Base-by-base conservation (phyloP, 257 asterid species). In the Handroanthus guayacan region DNA sequence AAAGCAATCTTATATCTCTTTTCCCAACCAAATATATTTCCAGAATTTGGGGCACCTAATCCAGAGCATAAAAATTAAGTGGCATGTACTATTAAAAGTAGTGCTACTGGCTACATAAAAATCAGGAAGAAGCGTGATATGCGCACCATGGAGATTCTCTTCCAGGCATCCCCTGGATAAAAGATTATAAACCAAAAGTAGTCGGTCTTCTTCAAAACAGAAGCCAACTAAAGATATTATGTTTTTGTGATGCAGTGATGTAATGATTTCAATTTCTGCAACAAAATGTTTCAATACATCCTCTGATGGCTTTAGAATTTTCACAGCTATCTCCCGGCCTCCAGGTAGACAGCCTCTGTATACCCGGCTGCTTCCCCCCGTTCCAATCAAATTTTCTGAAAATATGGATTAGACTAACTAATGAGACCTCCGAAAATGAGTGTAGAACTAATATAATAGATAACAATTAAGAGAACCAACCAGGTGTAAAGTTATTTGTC, bases 141-240 rank as follows among this genome's bases (percentile, higher is more conserved):
- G 72, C 62, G 14, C 84, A 92, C 97, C 87, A 65, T 89, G 94
- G 71, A 92, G 92, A 79, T 84, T 89, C 72, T 87, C 90, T 85
- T 92, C 97, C 78, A 92, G 81, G 86, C 94, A 89, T 82, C 97
- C 97, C 84, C 88, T 86, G 79, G 94, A 75, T 76, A 92, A 75
- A 75, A 92, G 87, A 84, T 92, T 84, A 81, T 92, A 92, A 60
- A 90, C 97, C 90, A 92, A 70, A 75, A 90, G 84, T n/a, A 87
- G 83, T 45, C 51, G 82, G 83, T 78, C 75, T 48, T 89, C 86
- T 81, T 87, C 89, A 66, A 78, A 84, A 79, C 94, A 85, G 83
- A 90, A 90, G 41, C 97, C 97, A 20, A 85, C 75, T 69, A 92
- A 84, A 67, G 95, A 83, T 62, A 90, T 89, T 61, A 90, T 85